phyloP scores from a whole-genome alignment of 2,329 filamentous ascomycete species.

The Nemania serpens region DNA sequence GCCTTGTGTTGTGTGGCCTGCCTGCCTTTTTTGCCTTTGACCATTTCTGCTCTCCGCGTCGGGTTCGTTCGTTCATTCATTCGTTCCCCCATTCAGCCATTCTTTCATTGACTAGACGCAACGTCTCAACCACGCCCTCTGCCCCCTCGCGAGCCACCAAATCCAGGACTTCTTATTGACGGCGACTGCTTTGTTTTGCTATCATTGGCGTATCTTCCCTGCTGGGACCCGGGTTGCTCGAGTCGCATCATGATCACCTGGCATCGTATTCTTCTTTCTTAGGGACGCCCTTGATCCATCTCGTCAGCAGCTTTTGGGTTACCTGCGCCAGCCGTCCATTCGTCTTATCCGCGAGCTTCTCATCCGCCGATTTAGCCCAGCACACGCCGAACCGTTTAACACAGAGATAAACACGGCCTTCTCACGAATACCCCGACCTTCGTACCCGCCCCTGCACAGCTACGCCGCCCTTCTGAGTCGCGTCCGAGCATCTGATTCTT shows the following conservation, averaged over 20 bases:
- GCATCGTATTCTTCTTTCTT: neutral
- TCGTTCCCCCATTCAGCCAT: slow-evolving; percentile 8
- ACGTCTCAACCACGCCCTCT: slow-evolving; percentile 8
- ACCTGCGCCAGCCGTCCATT: slow-evolving; percentile 1
- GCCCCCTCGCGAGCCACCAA: neutral
- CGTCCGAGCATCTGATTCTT: neutral
- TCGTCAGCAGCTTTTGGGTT: slow-evolving; percentile 10
- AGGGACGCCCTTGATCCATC: slow-evolving; percentile 4
- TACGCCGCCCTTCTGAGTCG: slow-evolving; percentile 3
- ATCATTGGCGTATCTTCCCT: neutral
- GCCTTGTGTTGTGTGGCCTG: slow-evolving; percentile 8
- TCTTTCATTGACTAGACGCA: slow-evolving; percentile 17
- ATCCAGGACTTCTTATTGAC: neutral
- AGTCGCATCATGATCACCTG: slow-evolving; percentile 19
- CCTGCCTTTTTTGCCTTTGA: slow-evolving; percentile 19
- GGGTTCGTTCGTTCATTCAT: slow-evolving; percentile 12
- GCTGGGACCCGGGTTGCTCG: slow-evolving; percentile 8
- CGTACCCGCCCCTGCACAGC: neutral
- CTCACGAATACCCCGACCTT: too few relatives aligned
- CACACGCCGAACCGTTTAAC: neutral
- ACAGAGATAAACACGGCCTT: neutral
- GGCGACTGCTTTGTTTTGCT: slow-evolving; percentile 1
- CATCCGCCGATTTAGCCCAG: neutral
- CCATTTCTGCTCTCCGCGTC: slow-evolving; percentile 27
- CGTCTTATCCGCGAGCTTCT: neutral